Base-by-base conservation (phyloP, 108 stramenopile species). In the Mediolabrus comicus region DNA sequence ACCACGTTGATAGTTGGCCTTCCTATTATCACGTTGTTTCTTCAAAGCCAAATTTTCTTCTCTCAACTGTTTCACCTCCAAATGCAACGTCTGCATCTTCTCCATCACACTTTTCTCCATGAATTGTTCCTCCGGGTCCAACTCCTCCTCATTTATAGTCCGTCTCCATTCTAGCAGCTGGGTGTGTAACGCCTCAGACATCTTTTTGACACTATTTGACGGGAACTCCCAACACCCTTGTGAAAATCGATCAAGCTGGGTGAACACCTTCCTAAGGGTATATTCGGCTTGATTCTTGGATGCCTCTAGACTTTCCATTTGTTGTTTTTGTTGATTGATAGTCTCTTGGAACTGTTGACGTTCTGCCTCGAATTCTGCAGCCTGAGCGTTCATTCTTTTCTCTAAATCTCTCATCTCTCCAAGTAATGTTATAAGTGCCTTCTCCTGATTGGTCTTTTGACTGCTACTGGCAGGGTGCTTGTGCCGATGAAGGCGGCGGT, bases 101-200 rank as follows among this genome's bases (percentile, higher is more conserved):
- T 79, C 66, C 70, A 79, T 67, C 36, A 56, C 71, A 9, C 59
- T 63, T 3, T 30, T 36, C 31, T 55, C 53, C 53, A 63, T 35
- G 10, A 38, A 39, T 29, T 36, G 32, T 43, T 72, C 71, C 19
- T 67, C 71, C 33, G 31, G 14, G 0, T 16, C 3, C 29, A 26
- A 25, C 2, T 17, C n/a, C 12, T 25, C 25, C 10, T 25, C 71
- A 61, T 36, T 33, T 22, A 12, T 31, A 9, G 61, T 57, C 35
- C 56, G 61, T 14, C 38, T 65, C 77, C 77, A 79, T 43, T 79
- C 77, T 13, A 39, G 52, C 12, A 79, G 65, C 66, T 79, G 77
- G 28, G 67, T 28, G 19, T 67, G 43, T 17, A 79, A 29, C 14
- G 77, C 77, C 41, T 79, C 77, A 46, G 59, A 56, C 77, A 79